phyloP scores from a whole-genome alignment of 352 stramenopile species.

The Phytopythium oedochilum region DNA sequence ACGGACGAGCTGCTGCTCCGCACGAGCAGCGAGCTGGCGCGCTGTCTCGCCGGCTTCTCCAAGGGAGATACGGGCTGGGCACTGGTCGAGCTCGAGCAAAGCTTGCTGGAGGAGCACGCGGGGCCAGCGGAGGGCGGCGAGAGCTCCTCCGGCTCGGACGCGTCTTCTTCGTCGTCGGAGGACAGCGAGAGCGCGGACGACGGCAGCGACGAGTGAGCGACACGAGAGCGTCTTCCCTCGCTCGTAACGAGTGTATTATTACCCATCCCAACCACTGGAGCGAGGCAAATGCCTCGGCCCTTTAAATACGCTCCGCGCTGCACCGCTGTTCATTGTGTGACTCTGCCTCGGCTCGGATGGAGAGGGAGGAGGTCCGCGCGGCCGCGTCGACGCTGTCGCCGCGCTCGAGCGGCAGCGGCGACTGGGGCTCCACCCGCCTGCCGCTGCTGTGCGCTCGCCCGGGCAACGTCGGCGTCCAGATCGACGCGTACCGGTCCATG shows the following conservation, averaged over 20 bases:
- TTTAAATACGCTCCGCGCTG: not conserved
- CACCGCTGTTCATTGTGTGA: too few species aligned
- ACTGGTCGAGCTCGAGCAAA: constrained; percentile 67
- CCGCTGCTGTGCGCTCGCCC: constrained; percentile 49
- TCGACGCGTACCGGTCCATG: constrained; percentile 63
- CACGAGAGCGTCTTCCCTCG: not conserved
- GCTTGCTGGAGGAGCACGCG: constrained; percentile 31
- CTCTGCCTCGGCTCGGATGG: constrained; percentile 6
- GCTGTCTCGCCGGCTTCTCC: constrained; percentile 28
- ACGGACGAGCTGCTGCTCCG: constrained; percentile 35
- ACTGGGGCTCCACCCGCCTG: constrained; percentile 25
- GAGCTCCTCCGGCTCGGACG: constrained; percentile 13
- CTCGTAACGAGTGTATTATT: constrained; percentile 22
- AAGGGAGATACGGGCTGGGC: constrained; percentile 78
- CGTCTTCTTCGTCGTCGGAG: constrained; percentile 20
- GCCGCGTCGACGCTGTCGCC: constrained; percentile 2
- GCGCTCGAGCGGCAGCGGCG: not conserved
- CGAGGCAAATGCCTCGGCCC: too few species aligned
- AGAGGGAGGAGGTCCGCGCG: constrained; percentile 16
- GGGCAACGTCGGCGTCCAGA: constrained; percentile 74
- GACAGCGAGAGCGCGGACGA: constrained; percentile 17
- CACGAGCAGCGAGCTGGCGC: constrained; percentile 30
- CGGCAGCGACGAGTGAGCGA: constrained; percentile 21
- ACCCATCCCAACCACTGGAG: too few species aligned
- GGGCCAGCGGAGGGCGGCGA: constrained; percentile 14